phyloP scores from a whole-genome alignment of 2,329 filamentous ascomycete species.

The Chalaropsis thielavioides region DNA sequence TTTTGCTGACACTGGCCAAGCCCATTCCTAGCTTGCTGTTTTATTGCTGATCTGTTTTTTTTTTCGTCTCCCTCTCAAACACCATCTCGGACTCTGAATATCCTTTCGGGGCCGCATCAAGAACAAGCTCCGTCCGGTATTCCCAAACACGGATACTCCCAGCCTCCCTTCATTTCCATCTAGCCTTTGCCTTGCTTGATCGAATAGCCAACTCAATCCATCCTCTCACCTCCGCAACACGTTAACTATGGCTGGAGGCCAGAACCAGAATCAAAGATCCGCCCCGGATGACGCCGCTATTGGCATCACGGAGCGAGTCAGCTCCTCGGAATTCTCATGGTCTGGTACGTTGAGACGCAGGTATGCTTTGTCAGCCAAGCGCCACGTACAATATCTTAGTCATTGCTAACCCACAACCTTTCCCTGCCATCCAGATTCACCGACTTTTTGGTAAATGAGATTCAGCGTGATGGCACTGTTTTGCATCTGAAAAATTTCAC shows the following conservation, averaged over 20 bases:
- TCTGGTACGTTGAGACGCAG: constrained; percentile 23
- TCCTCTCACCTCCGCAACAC: not conserved
- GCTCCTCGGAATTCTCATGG: constrained; percentile 27
- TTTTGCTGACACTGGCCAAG: not conserved
- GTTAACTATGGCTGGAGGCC: not conserved
- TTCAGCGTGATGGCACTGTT: constrained; percentile 59
- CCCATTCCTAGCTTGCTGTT: too few relatives aligned
- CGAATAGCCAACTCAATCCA: not conserved
- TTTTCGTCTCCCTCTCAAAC: not conserved
- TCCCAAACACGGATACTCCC: not conserved
- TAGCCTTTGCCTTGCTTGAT: not conserved
- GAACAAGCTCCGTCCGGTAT: not conserved
- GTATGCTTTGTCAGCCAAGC: constrained; percentile 7
- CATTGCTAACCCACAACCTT: not conserved
- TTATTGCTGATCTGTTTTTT: not conserved
- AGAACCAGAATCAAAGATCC: constrained; percentile 10
- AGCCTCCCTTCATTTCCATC: not conserved
- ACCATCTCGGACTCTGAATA: not conserved
- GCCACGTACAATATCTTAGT: not conserved
- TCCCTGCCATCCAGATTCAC: constrained; percentile 47
- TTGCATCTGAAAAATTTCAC: constrained; percentile 44
- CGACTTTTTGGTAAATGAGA: constrained; percentile 87
- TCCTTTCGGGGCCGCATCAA: constrained; percentile 1
- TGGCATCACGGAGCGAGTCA: constrained; percentile 29
- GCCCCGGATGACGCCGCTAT: constrained; percentile 26